Conservation (phyloP, 495 filamentous ascomycete species). For the Aspergillus baeticus region DNA sequence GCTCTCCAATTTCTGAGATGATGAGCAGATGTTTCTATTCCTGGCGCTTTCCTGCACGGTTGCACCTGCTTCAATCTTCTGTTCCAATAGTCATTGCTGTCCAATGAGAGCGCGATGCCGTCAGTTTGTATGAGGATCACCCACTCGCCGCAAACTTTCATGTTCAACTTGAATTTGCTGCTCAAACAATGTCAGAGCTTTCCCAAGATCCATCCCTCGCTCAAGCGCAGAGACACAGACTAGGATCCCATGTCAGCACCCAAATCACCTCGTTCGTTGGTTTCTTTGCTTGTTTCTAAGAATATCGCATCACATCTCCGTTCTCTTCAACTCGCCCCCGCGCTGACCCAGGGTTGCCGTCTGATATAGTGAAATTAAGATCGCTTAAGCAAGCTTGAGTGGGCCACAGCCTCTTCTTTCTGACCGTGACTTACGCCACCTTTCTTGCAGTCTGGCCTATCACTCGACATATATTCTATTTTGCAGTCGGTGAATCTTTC, state of each 20-base stretch:
- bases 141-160: too few species aligned
- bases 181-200: background rate
- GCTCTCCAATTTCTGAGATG: background rate
- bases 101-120: background rate
- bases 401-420: background rate
- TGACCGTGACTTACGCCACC: background rate
- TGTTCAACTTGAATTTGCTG: too few species aligned
- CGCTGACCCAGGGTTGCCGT: background rate
- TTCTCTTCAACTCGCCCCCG: background rate
- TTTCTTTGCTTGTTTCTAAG: background rate
- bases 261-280: background rate
- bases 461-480: too few species aligned
- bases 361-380: background rate
- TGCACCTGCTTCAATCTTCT: background rate
- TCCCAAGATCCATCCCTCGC: background rate
- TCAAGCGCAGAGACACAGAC: background rate
- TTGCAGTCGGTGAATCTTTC: too few species aligned
- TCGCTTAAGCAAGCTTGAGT: conserved; percentile 1
- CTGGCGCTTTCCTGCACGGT: background rate
- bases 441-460: too few species aligned
- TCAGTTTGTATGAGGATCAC: background rate
- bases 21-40: conserved; percentile 10
- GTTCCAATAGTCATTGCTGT: background rate
- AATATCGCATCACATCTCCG: background rate
- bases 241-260: conserved; percentile 11